Percentiles rank a stretch among this genome's conserved stretches.
These are phyloP conservation scores for Fusarium ramigenum DNA, from an alignment of 2,329 filamentous ascomycete species.

Conservation along the genomic window DNA sequence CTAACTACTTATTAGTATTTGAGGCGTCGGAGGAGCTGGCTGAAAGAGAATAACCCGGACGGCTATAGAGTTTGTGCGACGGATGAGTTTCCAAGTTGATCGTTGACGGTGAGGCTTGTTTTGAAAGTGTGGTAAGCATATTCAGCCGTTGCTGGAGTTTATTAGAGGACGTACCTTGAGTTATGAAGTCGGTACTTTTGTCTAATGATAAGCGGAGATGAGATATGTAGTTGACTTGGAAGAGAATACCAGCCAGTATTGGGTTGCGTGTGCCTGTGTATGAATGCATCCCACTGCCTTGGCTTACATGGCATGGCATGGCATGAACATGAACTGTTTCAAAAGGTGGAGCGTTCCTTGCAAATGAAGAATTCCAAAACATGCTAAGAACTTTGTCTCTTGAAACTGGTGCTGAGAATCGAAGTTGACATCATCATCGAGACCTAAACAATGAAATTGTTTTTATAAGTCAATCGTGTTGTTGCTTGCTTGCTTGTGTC, in stretches of 20 bases:
- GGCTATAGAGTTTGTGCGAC: slow-evolving; percentile 8
- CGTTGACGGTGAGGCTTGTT: slow-evolving; percentile 27
- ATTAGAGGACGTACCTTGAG: background rate
- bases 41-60: slow-evolving; percentile 32
- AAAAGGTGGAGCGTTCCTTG: slow-evolving; percentile 9
- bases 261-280: background rate
- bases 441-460: slow-evolving; percentile 3
- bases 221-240: slow-evolving; percentile 1
- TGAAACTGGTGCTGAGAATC: background rate
- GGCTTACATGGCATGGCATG: slow-evolving; percentile 23
- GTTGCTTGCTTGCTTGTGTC: background rate
- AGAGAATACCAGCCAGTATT: background rate
- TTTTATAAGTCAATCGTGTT: slow-evolving; percentile 5
- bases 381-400: background rate
- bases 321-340: slow-evolving; percentile 35
- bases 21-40: slow-evolving; percentile 37
- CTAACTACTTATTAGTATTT: slow-evolving; percentile 6
- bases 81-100: background rate
- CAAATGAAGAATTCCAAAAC: background rate
- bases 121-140: background rate
- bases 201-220: background rate
- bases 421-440: slow-evolving; percentile 1
- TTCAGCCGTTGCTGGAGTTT: slow-evolving; percentile 5
- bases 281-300: slow-evolving; percentile 25
- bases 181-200: background rate